Evolutionary conservation across 2,329 filamentous ascomycete species (phyloP).

Genomic region (Aspergillus intermedius): DNA sequence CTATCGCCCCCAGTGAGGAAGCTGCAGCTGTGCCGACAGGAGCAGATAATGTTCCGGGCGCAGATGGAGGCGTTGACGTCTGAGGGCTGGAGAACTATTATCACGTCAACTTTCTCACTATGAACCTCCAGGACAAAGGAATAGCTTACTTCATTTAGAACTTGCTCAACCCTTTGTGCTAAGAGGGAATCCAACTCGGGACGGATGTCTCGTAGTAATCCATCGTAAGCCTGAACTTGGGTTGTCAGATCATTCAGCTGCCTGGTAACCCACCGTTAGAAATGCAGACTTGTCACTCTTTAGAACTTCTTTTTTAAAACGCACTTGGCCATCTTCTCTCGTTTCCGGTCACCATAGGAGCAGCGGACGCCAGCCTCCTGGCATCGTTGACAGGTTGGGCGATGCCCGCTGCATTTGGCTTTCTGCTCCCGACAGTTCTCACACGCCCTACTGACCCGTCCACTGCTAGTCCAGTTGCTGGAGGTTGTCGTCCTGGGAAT

Average conservation of each 20-base stretch:
- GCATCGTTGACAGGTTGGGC: conserved; percentile 38
- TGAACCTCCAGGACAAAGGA: conserved; percentile 2
- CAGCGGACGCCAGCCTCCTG: conserved; percentile 35
- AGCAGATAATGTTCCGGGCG: conserved; percentile 3
- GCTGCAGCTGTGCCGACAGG: conserved; percentile 1
- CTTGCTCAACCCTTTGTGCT: conserved; percentile 28
- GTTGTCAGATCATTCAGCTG: conserved; percentile 33
- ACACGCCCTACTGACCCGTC: conserved; percentile 35
- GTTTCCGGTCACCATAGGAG: conserved; percentile 40
- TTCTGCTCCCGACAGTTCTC: conserved; percentile 42
- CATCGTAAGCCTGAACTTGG: conserved; percentile 31
- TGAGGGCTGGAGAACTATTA: conserved; percentile 4
- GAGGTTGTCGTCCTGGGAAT: conserved; percentile 23
- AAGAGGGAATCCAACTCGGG: conserved; percentile 26
- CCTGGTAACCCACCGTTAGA: conserved; percentile 20
- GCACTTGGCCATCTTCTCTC: conserved; percentile 38
- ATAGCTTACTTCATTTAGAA: conserved; percentile 28
- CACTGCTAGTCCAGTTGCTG: conserved; percentile 18
- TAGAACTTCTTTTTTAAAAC: conserved; percentile 9
- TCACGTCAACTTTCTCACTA: conserved; percentile 11
- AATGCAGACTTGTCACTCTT: conserved; percentile 1
- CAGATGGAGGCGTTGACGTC: conserved; percentile 7
- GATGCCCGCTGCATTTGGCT: conserved; percentile 42
- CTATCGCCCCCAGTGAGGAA: conserved; percentile 29
- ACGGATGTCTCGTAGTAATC: conserved; percentile 27